A percentile compares a stretch with the other conserved stretches of the same genome.
These are phyloP conservation scores for Mortierella hygrophila DNA, from an alignment of 192 early-diverging fungal species.

Conservation along the genomic window DNA sequence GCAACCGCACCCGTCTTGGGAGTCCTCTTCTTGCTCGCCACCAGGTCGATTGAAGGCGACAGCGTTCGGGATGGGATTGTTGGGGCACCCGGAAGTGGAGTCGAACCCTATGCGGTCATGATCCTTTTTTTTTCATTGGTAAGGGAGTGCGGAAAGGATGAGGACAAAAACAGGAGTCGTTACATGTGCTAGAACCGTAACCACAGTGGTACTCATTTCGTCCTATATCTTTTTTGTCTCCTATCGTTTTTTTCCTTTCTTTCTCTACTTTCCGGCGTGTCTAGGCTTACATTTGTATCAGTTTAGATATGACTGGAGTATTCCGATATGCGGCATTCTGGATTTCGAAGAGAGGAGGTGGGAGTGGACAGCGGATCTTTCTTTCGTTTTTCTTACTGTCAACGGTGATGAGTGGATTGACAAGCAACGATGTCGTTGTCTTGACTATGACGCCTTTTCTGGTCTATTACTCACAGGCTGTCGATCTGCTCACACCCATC, in stretches of 20 bases:
- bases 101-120: constrained; percentile 86
- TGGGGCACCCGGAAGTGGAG: constrained; percentile 52
- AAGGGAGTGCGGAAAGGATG: neutral
- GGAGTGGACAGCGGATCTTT: constrained; percentile 71
- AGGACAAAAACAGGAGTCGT: neutral
- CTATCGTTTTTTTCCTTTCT: constrained; percentile 3
- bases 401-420: constrained; percentile 77
- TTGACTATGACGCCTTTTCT: constrained; percentile 86
- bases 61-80: constrained; percentile 52
- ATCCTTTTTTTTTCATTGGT: constrained; percentile 84
- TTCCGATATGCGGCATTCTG: constrained; percentile 82
- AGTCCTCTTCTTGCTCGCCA: constrained; percentile 76
- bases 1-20: constrained; percentile 80
- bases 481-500: constrained; percentile 68
- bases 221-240: no score
- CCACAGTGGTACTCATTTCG: neutral
- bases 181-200: neutral
- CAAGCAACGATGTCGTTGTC: constrained; percentile 90
- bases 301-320: constrained; percentile 85
- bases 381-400: constrained; percentile 78
- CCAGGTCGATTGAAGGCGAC: constrained; percentile 60
- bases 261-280: neutral
- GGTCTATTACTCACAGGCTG: constrained; percentile 76
- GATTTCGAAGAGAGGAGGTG: constrained; percentile 75
- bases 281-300: constrained; percentile 86